Evolutionary conservation across 129 eudicot species (phyloP), one percentile per base, ranked within the genome.

Genomic region (Heracleum sosnowskyi): DNA sequence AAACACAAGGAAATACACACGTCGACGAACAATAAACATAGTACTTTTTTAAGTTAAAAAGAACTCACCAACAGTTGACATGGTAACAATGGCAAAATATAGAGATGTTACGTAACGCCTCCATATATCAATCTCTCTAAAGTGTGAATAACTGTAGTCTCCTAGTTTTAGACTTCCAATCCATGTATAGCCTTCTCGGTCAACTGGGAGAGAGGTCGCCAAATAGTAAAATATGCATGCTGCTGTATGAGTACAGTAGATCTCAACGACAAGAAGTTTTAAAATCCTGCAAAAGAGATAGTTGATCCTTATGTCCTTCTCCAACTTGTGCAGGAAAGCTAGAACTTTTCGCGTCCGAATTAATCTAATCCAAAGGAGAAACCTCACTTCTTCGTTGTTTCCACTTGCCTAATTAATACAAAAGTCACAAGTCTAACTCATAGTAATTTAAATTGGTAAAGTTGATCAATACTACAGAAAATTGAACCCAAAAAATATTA

Each of bases 171-270:
- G 83, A 84, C 93, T 96, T 53, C 99, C 97, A 66, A 96, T 96
- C 97, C 99, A 96, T 10, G 99, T 96, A 86, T 96, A 96, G 42
- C 90, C 93, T 85, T 96, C 99, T 83, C 88, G 79, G 41, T 88
- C 91, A n/a, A 84, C 85, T 68, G 99, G 97, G 74, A 96, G 31
- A 76, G 95, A 90, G 31, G 99, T 96, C 42, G 99, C 99, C 80
- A 96, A 82, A 83, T 87, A 96, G 81, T 96, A 96, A 84, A 96
- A 96, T 36, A 96, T 90, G 83, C 99, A 96, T 22, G 99, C 99
- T 49, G 99, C 99, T 44, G 99, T 95, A 79, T 95, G 99, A 18
- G 99, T 95, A 82, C 97, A 95, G 39, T 95, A 95, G 36, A 95
- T 86, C 79, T 95, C 99, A 76, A 95, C 99, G 41, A 83, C 83